phyloP scores from a whole-genome alignment of 1,284 basidiomycete species.

The Tylopilus microsporus region DNA sequence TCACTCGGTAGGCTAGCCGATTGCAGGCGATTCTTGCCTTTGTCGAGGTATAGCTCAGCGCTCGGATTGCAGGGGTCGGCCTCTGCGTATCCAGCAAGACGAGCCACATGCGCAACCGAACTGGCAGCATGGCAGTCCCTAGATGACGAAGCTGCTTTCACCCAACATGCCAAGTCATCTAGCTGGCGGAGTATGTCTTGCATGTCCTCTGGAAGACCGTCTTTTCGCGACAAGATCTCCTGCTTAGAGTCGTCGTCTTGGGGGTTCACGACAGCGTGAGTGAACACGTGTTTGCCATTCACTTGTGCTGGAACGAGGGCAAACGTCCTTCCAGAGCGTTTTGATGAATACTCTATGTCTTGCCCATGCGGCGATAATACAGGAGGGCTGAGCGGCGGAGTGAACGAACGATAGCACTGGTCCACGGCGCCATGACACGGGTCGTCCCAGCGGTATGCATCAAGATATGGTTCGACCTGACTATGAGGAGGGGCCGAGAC shows the following conservation, averaged over 20 bases:
- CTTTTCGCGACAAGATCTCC: neutral
- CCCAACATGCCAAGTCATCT: constrained; percentile 29
- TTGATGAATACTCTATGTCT: constrained; percentile 8
- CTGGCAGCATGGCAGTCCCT: neutral
- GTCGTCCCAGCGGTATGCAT: constrained; percentile 1
- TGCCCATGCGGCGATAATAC: neutral
- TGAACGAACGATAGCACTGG: constrained; percentile 8
- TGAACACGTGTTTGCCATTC: constrained; percentile 13
- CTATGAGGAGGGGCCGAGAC: neutral
- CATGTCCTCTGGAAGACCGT: constrained; percentile 29
- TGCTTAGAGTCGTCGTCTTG: neutral
- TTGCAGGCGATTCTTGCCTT: constrained; percentile 26
- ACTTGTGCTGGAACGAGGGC: constrained; percentile 16
- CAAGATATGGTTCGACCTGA: neutral
- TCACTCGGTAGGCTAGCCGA: neutral
- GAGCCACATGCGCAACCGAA: constrained; percentile 3
- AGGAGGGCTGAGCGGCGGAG: constrained; percentile 20
- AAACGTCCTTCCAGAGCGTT: constrained; percentile 19
- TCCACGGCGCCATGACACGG: neutral
- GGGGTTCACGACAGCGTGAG: constrained; percentile 15
- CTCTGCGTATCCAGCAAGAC: neutral
- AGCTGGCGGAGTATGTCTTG: constrained; percentile 25
- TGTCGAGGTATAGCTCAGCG: neutral
- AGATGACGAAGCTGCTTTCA: constrained; percentile 23
- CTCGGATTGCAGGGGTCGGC: neutral